phyloP scores from a whole-genome alignment of 768 basidiomycete genomes.

The Termitomyces eurrhizus region DNA sequence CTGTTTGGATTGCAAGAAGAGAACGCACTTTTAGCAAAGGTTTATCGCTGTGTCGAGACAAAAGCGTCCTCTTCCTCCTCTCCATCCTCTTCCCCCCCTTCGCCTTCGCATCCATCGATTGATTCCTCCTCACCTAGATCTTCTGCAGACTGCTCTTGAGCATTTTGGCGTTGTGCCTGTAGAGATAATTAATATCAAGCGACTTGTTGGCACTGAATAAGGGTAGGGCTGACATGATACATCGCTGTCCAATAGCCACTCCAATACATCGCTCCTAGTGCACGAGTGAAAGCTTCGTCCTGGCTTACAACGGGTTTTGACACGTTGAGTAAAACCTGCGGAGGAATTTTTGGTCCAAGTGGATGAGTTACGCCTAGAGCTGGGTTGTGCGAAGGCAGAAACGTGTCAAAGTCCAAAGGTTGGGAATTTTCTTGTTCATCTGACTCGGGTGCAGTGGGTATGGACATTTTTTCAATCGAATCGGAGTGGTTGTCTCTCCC shows the following conservation, averaged over 20 bases:
- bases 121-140: constrained; percentile 16
- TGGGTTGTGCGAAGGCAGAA: constrained; percentile 66
- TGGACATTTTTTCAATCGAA: constrained; percentile 2
- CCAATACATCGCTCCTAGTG: constrained; percentile 82
- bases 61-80: constrained; percentile 29
- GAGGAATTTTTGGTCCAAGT: constrained; percentile 20
- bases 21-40: neutral
- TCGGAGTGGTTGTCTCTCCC: neutral
- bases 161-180: constrained; percentile 31
- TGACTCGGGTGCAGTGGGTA: neutral
- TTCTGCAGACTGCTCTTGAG: constrained; percentile 15
- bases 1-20: neutral
- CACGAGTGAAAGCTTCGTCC: constrained; percentile 76
- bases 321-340: constrained; percentile 27
- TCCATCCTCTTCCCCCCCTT: constrained; percentile 23
- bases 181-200: neutral
- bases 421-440: constrained; percentile 38
- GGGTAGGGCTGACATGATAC: constrained; percentile 57
- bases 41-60: constrained; percentile 38
- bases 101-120: constrained; percentile 10
- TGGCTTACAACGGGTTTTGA: constrained; percentile 43
- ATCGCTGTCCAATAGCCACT: constrained; percentile 84
- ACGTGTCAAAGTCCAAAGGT: constrained; percentile 68
- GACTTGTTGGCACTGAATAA: neutral
- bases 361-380: constrained; percentile 36